Base-by-base conservation (phyloP, 1,284 basidiomycete species). In the Irpex rosettiformis region DNA sequence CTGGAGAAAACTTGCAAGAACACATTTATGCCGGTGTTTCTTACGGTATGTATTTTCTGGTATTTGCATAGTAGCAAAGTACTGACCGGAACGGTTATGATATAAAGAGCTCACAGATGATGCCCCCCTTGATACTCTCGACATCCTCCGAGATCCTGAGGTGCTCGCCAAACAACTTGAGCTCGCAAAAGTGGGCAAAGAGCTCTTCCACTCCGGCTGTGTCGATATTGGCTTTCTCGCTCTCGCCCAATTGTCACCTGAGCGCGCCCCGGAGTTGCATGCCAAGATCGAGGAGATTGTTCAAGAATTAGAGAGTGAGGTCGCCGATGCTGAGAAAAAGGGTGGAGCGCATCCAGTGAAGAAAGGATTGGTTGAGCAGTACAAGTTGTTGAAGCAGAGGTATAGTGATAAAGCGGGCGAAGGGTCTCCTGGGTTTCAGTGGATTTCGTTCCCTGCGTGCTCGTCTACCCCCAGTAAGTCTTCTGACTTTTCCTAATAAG, bases 1-100 rank as follows among this genome's bases (percentile, higher is more conserved):
- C 71, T 28, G 74, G 75, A 47, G 70, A 73, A 64, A 74, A 74
- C 61, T 49, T 75, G 18, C 74, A 76, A 65, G 75, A 77, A 55
- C 75, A 77, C 63, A 24, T 59, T 24, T 57, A 56, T 28, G n/a
- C 28, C 5, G 60, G 56, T 40, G 58, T 57, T 10, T 24, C 51
- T 7, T 59, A 29, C 18, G 54, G 40, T 56, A 18, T 8, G 54
- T 43, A 8, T 49, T 21, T 40, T n/a, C 33, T n/a, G n/a, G n/a
- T 24, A 21, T 42, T 25, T 33, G 4, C 22, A 22, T 30, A 22
- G 4, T 25, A 40, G n/a, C n/a, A n/a, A n/a, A n/a, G n/a, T n/a
- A n/a, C n/a, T n/a, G n/a, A n/a, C n/a, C n/a, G n/a, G n/a, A n/a
- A n/a, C n/a, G n/a, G n/a, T n/a, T 3, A 51, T 29, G 27, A 3